Base-by-base conservation (phyloP, 116 monocot species). In the Iris pallida region DNA sequence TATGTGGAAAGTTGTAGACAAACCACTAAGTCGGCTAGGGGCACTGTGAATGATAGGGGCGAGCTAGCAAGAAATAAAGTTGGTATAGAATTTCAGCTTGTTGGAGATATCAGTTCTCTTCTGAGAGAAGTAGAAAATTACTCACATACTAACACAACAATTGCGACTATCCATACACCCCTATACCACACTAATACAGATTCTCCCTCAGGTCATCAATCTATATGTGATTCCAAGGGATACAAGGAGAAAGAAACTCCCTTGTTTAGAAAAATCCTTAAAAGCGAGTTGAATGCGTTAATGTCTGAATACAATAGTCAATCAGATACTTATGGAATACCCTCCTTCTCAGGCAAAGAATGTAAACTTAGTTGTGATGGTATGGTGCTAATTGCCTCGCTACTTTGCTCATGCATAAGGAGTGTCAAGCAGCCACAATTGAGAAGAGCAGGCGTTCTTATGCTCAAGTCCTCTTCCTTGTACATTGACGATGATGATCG, bases 401-500 rank as follows among this genome's bases (percentile, higher is more conserved):
- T 98, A 30, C 66, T 93, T 47, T 98, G 98, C 75, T 90, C 98
- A 20, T 90, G 93, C 67, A 78, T 98, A 57, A 75, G 93, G 65
- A 98, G 82, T 82, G 88, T 93, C 19, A 98, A 84, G 76, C 89
- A 92, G 68, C 90, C 98, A 65, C 86, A 93, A 18, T 68, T 98
- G 71, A 87, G 90, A 81, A 90, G 98, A 63, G 83, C 56, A 30
- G 90, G 82, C 51, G 68, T 98, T 42, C 76, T 98, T 68, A 65
- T 98, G 56, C 57, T 98, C 4, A 83, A 80, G 71, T 75, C 81
- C 47, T 82, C 81, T 49, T 85, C 98, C 51, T 71, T 85, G 19
- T 86, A 92, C 71, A 93, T 98, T 57, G 90, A 98, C 82, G 93
- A 92, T 75, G 98, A 98, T 68, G 90, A 93, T 70, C 88, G 93